Evolutionary conservation across 345 rosid species (phyloP), one percentile per base, ranked within the genome.

Genomic region (Ceriops zippeliana): DNA sequence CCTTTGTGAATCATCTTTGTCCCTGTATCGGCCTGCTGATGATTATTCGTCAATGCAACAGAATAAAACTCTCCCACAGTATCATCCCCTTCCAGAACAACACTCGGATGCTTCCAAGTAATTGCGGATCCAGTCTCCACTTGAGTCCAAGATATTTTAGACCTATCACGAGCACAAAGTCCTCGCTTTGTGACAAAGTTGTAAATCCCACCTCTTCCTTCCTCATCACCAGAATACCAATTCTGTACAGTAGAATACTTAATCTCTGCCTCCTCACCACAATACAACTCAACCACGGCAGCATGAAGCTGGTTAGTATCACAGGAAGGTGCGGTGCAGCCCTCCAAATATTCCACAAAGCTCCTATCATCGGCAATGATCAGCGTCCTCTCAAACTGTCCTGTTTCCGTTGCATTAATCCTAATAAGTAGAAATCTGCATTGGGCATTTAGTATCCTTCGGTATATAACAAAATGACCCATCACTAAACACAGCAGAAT

Each of bases 1-100:
- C 98, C 97, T 75, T 93, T 93, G 73, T 91, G 98, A 66, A 93
- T 88, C 99, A 91, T 95, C 86, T 95, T 93, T 5, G 98, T 88
- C 57, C 97, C 92, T 0, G 96, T 89, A 80, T 91, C 97, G 7
- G 97, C 96, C 74, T 91, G 93, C 76, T 91, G 96, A 81, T 88
- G 52, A 69, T 93, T 89, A 71, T 91, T 93, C 0, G 98, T 93
- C 78, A 93, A 81, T 1, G 97, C 98, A 37, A 93, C 97, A 19
- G 96, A 93, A 75, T 93, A 93, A 66, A 91, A 89, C 84, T 93
- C 96, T 0, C 96, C 97, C 61, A 93, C 93, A 0, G 92, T 79
- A 66, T 88, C 86, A 80, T 91, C 87, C 0, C 99, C 96, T 78
- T 91, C 99, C 78, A 93, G 64, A 79, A 93, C 80, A 71, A 93